Evolutionary conservation across 176 grass and related monocot genomes (phyloP).

Genomic region (Triticum dicoccoides): DNA sequence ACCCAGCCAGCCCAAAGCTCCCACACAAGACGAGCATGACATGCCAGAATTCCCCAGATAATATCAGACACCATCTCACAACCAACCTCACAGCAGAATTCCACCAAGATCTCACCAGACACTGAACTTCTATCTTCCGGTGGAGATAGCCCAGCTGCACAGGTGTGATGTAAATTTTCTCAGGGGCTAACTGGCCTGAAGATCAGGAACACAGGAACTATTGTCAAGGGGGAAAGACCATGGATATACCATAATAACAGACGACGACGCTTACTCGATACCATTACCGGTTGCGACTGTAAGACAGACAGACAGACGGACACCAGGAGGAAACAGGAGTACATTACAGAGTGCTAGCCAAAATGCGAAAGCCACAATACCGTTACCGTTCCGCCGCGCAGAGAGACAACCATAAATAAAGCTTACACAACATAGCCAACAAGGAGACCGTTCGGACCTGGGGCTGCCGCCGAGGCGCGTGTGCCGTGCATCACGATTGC

Average conservation of each 20-base stretch:
- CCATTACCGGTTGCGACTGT: slow-evolving; percentile 45
- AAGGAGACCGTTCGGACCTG: slow-evolving; percentile 49
- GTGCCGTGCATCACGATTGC: slow-evolving; percentile 44
- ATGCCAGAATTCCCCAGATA: background rate
- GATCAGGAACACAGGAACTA: background rate
- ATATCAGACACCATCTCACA: background rate
- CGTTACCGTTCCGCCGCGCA: background rate
- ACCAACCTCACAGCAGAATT: background rate
- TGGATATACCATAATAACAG: background rate
- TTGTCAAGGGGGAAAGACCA: background rate
- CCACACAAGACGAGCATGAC: background rate
- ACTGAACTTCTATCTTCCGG: background rate
- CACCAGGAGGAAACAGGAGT: slow-evolving; percentile 19
- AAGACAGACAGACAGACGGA: background rate
- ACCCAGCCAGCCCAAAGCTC: too few relatives aligned
- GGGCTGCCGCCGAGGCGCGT: slow-evolving; percentile 19
- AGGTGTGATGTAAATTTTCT: background rate
- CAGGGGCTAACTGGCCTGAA: background rate
- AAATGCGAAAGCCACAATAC: slow-evolving; percentile 57
- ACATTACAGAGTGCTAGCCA: slow-evolving; percentile 52
- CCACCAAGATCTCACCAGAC: background rate
- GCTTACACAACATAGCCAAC: slow-evolving; percentile 70
- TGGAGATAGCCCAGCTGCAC: background rate
- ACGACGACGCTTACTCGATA: slow-evolving; percentile 29
- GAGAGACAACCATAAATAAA: slow-evolving; percentile 42